Conservation (phyloP, 306 rosid genomes). For the Dryas alaskensis region DNA sequence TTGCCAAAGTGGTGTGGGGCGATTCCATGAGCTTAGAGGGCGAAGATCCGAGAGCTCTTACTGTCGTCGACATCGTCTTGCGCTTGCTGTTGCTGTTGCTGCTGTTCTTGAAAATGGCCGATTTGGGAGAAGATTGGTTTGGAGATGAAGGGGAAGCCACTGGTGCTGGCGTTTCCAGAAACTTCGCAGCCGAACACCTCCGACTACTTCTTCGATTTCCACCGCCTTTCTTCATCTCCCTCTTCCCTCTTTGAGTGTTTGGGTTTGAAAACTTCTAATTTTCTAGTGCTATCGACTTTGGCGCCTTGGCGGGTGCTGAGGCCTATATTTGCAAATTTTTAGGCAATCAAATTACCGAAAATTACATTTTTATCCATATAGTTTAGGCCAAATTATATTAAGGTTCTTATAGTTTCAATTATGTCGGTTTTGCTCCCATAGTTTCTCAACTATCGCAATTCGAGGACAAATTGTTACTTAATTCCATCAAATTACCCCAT, state of each 20-base stretch:
- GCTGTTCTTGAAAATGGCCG: conserved; percentile 49
- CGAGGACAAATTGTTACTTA: too few species aligned
- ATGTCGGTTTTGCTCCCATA: too few species aligned
- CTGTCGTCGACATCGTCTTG: conserved; percentile 13
- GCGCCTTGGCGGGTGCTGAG: not conserved
- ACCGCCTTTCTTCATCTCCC: conserved; percentile 51
- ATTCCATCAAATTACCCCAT: too few species aligned
- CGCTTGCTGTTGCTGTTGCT: conserved; percentile 33
- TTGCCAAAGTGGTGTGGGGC: conserved; percentile 13
- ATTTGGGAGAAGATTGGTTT: conserved; percentile 49
- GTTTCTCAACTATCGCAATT: too few species aligned
- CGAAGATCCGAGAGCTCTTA: conserved; percentile 30
- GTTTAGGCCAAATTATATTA: too few species aligned
- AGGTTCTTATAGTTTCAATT: too few species aligned
- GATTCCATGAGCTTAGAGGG: conserved; percentile 30
- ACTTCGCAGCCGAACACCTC: conserved; percentile 39
- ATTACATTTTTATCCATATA: too few species aligned
- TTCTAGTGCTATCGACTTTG: not conserved
- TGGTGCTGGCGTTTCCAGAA: conserved; percentile 61
- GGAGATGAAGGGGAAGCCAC: conserved; percentile 48
- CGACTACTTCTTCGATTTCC: conserved; percentile 29
- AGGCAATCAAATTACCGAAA: too few species aligned
- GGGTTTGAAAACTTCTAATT: not conserved
- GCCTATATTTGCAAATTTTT: not conserved
- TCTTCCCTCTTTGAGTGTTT: not conserved